Percentiles rank a stretch among this genome's conserved stretches.
Evolutionary conservation across 805 yeast species (phyloP).

Genomic region (Kluyveromyces nonfermentans): DNA sequence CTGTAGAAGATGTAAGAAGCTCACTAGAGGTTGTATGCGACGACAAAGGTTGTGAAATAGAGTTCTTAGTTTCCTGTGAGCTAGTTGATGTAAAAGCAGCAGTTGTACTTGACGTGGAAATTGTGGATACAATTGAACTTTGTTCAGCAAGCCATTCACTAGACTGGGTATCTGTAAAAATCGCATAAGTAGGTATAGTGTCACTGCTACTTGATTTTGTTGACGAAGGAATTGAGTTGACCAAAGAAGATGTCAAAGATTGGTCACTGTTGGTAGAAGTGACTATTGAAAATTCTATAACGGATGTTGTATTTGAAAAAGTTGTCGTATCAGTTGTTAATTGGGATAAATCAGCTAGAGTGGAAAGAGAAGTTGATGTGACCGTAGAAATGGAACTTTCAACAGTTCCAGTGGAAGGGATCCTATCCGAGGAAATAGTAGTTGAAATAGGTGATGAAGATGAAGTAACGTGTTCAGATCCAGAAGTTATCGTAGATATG

Average conservation of each 20-base stretch:
- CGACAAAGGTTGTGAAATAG: background rate
- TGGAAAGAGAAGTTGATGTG: background rate
- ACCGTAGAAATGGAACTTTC: background rate
- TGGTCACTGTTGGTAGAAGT: background rate
- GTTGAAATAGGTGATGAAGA: background rate
- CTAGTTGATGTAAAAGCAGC: background rate
- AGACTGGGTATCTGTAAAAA: background rate
- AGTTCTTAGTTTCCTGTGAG: background rate
- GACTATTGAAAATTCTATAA: background rate
- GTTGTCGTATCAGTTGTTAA: background rate
- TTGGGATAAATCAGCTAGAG: background rate
- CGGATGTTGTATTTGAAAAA: background rate
- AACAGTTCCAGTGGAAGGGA: background rate
- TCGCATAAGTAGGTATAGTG: background rate
- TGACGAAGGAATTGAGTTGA: background rate
- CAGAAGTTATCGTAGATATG: background rate
- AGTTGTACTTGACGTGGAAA: background rate
- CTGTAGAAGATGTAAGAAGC: background rate
- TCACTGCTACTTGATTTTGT: background rate
- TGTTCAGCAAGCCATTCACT: background rate
- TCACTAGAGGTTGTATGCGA: background rate
- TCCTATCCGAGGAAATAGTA: background rate
- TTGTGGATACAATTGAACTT: background rate
- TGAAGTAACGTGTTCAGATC: background rate
- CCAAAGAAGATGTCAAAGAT: background rate